A percentile compares a stretch with the other conserved stretches of the same genome.
Conservation (phyloP, 2,329 filamentous ascomycete genomes). For the Aulographum hederae region DNA sequence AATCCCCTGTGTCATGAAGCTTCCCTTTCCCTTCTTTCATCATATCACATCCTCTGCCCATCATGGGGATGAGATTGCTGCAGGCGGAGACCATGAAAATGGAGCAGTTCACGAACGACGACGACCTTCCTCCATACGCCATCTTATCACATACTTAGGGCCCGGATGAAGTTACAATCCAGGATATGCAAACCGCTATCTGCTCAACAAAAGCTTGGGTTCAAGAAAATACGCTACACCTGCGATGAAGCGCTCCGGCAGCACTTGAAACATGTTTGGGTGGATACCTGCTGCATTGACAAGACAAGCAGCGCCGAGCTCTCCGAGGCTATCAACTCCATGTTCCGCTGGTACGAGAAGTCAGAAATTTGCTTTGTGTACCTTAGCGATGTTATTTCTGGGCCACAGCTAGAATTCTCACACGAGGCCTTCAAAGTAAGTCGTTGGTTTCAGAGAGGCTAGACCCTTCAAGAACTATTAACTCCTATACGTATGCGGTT, state of each 20-base stretch:
- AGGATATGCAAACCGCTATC: neutral
- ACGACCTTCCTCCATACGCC: no score
- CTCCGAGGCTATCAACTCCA: constrained; percentile 9
- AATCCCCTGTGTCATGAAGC: no score
- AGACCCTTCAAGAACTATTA: constrained; percentile 1
- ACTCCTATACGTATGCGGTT: neutral
- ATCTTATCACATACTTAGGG: no score
- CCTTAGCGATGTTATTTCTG: constrained; percentile 8
- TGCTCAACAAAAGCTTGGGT: neutral
- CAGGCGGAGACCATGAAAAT: no score
- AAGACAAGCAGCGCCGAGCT: constrained; percentile 8
- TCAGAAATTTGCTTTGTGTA: constrained; percentile 10
- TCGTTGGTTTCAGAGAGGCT: neutral
- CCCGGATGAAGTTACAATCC: neutral
- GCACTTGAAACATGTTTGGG: neutral
- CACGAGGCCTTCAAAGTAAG: neutral
- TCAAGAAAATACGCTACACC: neutral
- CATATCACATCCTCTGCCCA: no score
- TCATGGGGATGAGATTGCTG: no score
- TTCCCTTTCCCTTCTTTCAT: no score
- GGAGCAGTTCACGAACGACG: no score
- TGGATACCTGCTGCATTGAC: constrained; percentile 11
- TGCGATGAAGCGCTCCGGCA: neutral
- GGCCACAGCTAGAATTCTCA: neutral
- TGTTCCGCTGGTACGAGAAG: constrained; percentile 11